Evolutionary conservation across 495 filamentous ascomycete species (phyloP), one percentile per base, ranked within the genome.

Genomic region (Aspergillus haitiensis): DNA sequence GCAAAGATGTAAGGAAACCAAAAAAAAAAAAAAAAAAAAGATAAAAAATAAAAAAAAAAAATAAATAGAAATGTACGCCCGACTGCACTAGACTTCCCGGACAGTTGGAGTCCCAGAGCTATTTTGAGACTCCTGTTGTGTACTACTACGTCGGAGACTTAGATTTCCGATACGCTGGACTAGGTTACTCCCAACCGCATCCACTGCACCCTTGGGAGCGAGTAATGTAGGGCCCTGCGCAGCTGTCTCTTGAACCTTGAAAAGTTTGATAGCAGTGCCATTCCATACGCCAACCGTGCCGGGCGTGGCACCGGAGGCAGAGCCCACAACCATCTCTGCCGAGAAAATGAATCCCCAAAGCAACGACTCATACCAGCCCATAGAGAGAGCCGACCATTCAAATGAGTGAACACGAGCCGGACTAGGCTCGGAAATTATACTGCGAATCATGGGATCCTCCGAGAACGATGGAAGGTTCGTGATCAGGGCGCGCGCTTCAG

Each of bases 221-320:
- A 90, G 84, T 44, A 98, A 72, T 8, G 87, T 89, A 6, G 93
- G 93, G 0, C 91, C 91, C 62, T 89, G 83, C 6, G 87, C 81
- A 3, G 85, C 88, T 31, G 86, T 87, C 66, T 96, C 89, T 70
- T 97, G 91, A 11, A 98, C 93, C 55, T 82, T 86, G 76, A 98
- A 98, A 15, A 98, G 78, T 66, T 88, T 88, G 67, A 98, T 91
- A 2, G 74, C 74, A 5, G 95, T 98, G 15, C 90, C 88, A 64
- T 96, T 97, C 94, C 94, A 98, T 2, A 98, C 86, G 13, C 94
- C 93, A n/a, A 92, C 88, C 1, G 89, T 93, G 34, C 94, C 94
- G 10, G 76, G 75, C 0, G 77, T 80, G 7, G 74, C 76, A 42
- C 74, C 71, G 21, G 72, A 70, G n/a, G 75, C 72, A n/a, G 78